Evolutionary conservation across 2,329 filamentous ascomycete genomes (phyloP), one percentile per base, ranked within the genome.

Genomic region (Thielaviopsis punctulata): DNA sequence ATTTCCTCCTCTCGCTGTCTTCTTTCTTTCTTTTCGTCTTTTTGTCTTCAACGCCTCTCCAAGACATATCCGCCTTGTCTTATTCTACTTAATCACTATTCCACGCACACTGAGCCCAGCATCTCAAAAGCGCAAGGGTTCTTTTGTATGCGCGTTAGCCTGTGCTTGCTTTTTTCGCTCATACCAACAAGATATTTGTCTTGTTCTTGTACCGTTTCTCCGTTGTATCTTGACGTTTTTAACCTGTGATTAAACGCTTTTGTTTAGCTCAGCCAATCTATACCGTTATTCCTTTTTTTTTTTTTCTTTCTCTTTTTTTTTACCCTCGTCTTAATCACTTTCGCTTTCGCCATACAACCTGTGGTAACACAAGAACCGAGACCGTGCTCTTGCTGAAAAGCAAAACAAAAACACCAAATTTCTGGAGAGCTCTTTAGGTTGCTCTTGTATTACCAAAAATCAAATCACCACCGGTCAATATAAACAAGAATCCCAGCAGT

Each of bases 301-400:
- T n/a, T n/a, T n/a, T n/a, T n/a, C n/a, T n/a, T n/a, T n/a, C n/a
- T n/a, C n/a, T n/a, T n/a, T n/a, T n/a, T n/a, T n/a, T 12, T n/a
- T 36, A 36, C 30, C 13, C 13, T 36, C 7, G 27, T 36, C 30
- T 2, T 15, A 1, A 36, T 36, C 9, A 27, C 5, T 2, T n/a
- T n/a, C n/a, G n/a, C 13, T 36, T 13, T 58, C 62, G 23, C 59
- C 61, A 33, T 57, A 59, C 44, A 61, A 62, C 41, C 60, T 62
- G n/a, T 59, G 57, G 27, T 46, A 56, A 3, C 39, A 33, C 12
- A 49, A 53, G 12, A 21, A n/a, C 52, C 4, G 52, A 47, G 10
- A 48, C 54, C 2, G 33, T 30, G 43, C 41, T 56, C 25, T 55
- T 51, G 4, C 48, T 50, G 3, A 53, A 23, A 36, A 18, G n/a